phyloP scores from a whole-genome alignment of 768 basidiomycete species.

The Amanita subjunquillea region DNA sequence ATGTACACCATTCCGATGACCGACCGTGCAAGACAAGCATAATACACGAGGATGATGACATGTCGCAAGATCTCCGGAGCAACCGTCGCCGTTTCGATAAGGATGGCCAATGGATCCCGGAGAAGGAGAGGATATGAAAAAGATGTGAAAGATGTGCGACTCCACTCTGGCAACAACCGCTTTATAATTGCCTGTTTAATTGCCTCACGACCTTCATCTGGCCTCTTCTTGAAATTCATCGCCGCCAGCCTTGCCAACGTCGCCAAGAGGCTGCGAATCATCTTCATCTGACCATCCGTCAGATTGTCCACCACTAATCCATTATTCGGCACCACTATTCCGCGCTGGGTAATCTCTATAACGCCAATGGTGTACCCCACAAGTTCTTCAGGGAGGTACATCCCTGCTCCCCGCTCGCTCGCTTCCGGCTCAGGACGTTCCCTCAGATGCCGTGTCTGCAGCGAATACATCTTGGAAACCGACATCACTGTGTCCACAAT shows the following conservation, averaged over 20 bases:
- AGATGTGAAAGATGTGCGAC: conserved; percentile 70
- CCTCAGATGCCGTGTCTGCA: conserved; percentile 76
- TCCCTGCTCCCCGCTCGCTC: conserved; percentile 70
- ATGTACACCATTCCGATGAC: conserved; percentile 81
- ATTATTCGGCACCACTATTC: conserved; percentile 19
- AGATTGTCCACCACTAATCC: conserved; percentile 62
- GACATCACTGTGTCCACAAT: conserved; percentile 86
- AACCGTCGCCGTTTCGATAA: conserved; percentile 85
- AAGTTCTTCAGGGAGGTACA: conserved; percentile 89
- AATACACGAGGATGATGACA: conserved; percentile 82
- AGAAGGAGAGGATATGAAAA: conserved; percentile 81
- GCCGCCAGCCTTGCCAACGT: conserved; percentile 58
- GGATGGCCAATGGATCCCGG: conserved; percentile 81
- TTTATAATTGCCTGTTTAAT: conserved; percentile 84
- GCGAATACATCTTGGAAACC: conserved; percentile 68
- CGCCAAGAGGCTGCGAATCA: conserved; percentile 68
- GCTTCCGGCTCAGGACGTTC: conserved; percentile 64
- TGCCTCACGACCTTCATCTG: conserved; percentile 68
- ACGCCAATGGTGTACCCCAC: conserved; percentile 80
- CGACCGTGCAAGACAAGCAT: conserved; percentile 78
- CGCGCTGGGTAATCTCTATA: conserved; percentile 75
- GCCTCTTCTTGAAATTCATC: conserved; percentile 57
- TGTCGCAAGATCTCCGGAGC: conserved; percentile 85
- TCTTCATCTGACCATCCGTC: conserved; percentile 65
- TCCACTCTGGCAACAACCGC: conserved; percentile 86